Evolutionary conservation across 2,329 filamentous ascomycete genomes (phyloP), one percentile per base, ranked within the genome.

Genomic region (Clonostachys rosea): DNA sequence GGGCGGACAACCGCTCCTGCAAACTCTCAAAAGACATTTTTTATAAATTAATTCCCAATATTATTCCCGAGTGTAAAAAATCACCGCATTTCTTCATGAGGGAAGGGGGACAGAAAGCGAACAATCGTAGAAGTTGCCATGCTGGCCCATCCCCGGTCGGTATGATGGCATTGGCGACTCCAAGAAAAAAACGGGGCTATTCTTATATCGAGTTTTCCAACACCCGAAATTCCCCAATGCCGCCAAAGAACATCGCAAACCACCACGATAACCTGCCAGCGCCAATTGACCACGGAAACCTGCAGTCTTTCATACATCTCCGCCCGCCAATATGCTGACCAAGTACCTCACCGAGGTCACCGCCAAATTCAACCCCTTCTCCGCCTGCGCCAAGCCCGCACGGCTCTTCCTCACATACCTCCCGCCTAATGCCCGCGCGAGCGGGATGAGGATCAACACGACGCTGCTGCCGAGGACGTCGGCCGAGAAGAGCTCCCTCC

Each of bases 341-440:
- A 84, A 85, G 64, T 94, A 89, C 74, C 81, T 95, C 66, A 92
- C 91, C 65, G 83, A 90, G 65, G 84, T 97, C 59, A 83, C 79
- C 59, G 86, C 90, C 54, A 83, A 83, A 65, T 96, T 97, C 83
- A 96, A 95, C 70, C 92, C 94, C 37, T 97, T 97, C 79, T 87
- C 84, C 30, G 70, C 79, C 20, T 77, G 79, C 64, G 84, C 89
- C 52, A 91, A 90, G 62, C 86, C 91, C 20, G 91, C 90, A 37
- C 86, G 94, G 40, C 78, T 95, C 45, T 94, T 97, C 69, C 88
- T 97, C 56, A 86, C 89, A 34, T 78, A 87, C 53, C 82, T 99
- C 34, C 90, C 92, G 10, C 81, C 91, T 40, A 83, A 86, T 59
- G 91, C 91, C 50, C 83, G 91, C 47, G 71, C 76, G 47, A 78